Evolutionary conservation across 2,329 filamentous ascomycete genomes (phyloP).

Genomic region (Amauroascus verrucosus): DNA sequence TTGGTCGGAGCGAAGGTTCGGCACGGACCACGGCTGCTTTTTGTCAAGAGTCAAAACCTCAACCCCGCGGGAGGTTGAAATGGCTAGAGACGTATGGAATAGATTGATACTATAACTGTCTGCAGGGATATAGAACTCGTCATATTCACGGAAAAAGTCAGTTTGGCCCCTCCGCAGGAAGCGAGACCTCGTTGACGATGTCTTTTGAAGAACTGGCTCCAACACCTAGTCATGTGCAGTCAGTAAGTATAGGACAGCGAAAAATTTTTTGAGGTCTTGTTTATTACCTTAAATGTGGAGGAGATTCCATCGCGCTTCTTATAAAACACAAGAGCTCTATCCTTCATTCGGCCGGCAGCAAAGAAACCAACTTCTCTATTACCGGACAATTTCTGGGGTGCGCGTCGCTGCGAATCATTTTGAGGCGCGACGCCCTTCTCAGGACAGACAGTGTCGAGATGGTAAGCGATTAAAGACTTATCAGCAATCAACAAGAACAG

Average conservation of each 20-base stretch:
- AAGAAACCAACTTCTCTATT: slow-evolving; percentile 95
- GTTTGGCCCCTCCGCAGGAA: slow-evolving; percentile 62
- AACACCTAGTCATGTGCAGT: slow-evolving; percentile 52
- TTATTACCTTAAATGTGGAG: slow-evolving; percentile 66
- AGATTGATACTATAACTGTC: slow-evolving; percentile 94
- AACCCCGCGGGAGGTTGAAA: slow-evolving; percentile 82
- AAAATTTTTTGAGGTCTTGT: background rate
- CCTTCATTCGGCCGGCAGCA: slow-evolving; percentile 92
- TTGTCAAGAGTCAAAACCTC: slow-evolving; percentile 96
- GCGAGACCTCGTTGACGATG: slow-evolving; percentile 69
- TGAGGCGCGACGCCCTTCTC: slow-evolving; percentile 31
- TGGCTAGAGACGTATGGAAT: slow-evolving; percentile 87
- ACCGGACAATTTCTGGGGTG: slow-evolving; percentile 80
- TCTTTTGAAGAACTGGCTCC: slow-evolving; percentile 89
- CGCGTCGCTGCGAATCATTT: slow-evolving; percentile 65
- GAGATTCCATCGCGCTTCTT: slow-evolving; percentile 89
- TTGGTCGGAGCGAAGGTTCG: slow-evolving; percentile 59
- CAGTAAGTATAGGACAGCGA: background rate
- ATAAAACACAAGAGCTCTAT: slow-evolving; percentile 87
- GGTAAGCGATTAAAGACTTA: slow-evolving; percentile 83
- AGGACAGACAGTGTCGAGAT: slow-evolving; percentile 70
- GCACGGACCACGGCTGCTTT: slow-evolving; percentile 89
- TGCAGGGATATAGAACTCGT: slow-evolving; percentile 95
- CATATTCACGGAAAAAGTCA: slow-evolving; percentile 94
- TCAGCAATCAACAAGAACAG: slow-evolving; percentile 86